These are phyloP conservation scores for Ogataea corticis DNA, from an alignment of 805 yeast genomes.

Conservation along the genomic window DNA sequence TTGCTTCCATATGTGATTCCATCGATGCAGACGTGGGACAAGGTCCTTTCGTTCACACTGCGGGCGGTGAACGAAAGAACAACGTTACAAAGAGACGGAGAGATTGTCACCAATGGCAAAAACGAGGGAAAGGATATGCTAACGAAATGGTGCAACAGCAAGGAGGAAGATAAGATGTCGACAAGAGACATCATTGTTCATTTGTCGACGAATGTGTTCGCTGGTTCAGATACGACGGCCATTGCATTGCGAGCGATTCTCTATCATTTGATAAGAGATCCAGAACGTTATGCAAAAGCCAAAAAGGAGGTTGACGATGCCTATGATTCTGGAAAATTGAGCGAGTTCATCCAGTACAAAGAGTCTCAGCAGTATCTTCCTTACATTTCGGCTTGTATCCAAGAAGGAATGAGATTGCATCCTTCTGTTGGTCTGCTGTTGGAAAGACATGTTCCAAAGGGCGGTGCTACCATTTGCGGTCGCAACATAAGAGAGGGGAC, in stretches of 20 bases:
- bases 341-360: conserved; percentile 26
- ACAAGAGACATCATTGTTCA: conserved; percentile 21
- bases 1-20: conserved; percentile 17
- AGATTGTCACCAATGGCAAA: conserved; percentile 16
- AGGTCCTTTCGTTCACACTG: conserved; percentile 16
- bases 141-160: conserved; percentile 21
- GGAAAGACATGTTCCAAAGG: conserved; percentile 20
- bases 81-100: conserved; percentile 18
- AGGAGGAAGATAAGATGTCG: conserved; percentile 18
- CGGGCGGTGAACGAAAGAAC: conserved; percentile 18
- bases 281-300: conserved; percentile 29
- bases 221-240: conserved; percentile 49
- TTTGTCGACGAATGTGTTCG: conserved; percentile 40
- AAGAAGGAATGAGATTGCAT: conserved; percentile 34
- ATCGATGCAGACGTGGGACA: conserved; percentile 21
- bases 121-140: conserved; percentile 19
- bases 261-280: conserved; percentile 40
- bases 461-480: conserved; percentile 15
- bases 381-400: conserved; percentile 40
- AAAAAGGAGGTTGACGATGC: conserved; percentile 34
- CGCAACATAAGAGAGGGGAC: conserved; percentile 38
- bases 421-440: conserved; percentile 19
- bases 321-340: conserved; percentile 29
- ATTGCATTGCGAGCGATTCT: conserved; percentile 41
- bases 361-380: conserved; percentile 41